These are phyloP conservation scores for Adenanthera pavonina DNA, from an alignment of 306 rosid species.

Conservation along the genomic window DNA sequence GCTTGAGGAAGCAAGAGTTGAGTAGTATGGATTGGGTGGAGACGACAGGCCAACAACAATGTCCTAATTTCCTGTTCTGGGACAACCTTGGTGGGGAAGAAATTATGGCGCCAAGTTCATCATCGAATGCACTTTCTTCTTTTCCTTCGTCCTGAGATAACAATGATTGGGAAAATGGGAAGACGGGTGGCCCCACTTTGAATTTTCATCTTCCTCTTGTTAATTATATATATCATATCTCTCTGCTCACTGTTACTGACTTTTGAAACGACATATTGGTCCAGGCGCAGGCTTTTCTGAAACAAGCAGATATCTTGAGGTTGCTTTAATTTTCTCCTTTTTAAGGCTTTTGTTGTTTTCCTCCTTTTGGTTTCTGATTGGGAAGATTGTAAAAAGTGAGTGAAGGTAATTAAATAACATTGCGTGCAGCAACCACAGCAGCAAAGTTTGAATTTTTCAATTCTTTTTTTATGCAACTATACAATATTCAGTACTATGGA, in stretches of 20 bases:
- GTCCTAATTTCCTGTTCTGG: slow-evolving; percentile 79
- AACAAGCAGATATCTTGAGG: slow-evolving; percentile 41
- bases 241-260: slow-evolving; percentile 20
- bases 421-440: slow-evolving; percentile 37
- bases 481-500: no score
- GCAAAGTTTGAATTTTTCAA: slow-evolving; percentile 47
- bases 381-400: slow-evolving; percentile 55
- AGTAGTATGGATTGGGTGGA: slow-evolving; percentile 70
- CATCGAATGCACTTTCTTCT: slow-evolving; percentile 52
- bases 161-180: slow-evolving; percentile 33
- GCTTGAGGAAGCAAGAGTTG: slow-evolving; percentile 66
- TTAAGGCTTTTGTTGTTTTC: not conserved
- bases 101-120: slow-evolving; percentile 38
- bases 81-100: slow-evolving; percentile 69
- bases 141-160: slow-evolving; percentile 66
- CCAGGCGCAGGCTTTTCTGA: slow-evolving; percentile 54
- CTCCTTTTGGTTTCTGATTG: slow-evolving; percentile 44
- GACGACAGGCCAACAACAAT: slow-evolving; percentile 66
- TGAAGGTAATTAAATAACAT: slow-evolving; percentile 10
- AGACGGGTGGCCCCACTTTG: slow-evolving; percentile 27
- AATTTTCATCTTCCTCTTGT: not conserved
- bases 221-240: no score
- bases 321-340: slow-evolving; percentile 34
- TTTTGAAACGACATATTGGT: slow-evolving; percentile 41
- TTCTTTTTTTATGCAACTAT: no score